Conservation (phyloP, 2,329 filamentous ascomycete species). For the Trichoderma arundinaceum region DNA sequence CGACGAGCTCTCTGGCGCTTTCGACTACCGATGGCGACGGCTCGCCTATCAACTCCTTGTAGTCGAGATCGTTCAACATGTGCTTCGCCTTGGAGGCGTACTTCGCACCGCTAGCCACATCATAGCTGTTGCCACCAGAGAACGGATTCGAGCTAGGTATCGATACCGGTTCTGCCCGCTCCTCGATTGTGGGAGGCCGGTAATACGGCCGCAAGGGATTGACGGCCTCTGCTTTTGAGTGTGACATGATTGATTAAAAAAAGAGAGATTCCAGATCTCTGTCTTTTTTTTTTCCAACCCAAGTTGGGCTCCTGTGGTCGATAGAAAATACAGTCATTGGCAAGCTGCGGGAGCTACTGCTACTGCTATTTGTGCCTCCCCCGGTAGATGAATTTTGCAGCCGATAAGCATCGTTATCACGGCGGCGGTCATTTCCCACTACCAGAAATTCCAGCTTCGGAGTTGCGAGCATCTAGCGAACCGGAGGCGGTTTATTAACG, state of each 20-base stretch:
- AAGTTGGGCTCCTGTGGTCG: slow-evolving; percentile 23
- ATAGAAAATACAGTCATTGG: slow-evolving; percentile 26
- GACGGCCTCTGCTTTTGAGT: slow-evolving; percentile 53
- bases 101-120: slow-evolving; percentile 44
- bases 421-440: slow-evolving; percentile 39
- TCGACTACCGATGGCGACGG: slow-evolving; percentile 75
- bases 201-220: slow-evolving; percentile 76
- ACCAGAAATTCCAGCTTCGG: slow-evolving; percentile 34
- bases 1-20: slow-evolving; percentile 75
- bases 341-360: slow-evolving; percentile 35
- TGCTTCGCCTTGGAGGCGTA: slow-evolving; percentile 71
- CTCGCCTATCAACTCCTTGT: slow-evolving; percentile 83
- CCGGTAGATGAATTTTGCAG: slow-evolving; percentile 46
- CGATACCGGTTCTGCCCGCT: slow-evolving; percentile 48
- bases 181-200: slow-evolving; percentile 63
- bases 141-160: slow-evolving; percentile 54
- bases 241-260: slow-evolving; percentile 51
- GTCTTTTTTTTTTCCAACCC: slow-evolving; percentile 29
- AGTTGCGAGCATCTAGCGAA: slow-evolving; percentile 39
- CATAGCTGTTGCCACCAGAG: slow-evolving; percentile 50
- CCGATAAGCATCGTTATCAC: slow-evolving; percentile 40
- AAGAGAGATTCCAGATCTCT: slow-evolving; percentile 39
- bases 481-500: slow-evolving; percentile 27
- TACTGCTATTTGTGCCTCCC: slow-evolving; percentile 28
- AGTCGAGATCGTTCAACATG: slow-evolving; percentile 88